These are phyloP conservation scores for Closterium sp. DNA, from an alignment of 139 green algal species.

Conservation along the genomic window DNA sequence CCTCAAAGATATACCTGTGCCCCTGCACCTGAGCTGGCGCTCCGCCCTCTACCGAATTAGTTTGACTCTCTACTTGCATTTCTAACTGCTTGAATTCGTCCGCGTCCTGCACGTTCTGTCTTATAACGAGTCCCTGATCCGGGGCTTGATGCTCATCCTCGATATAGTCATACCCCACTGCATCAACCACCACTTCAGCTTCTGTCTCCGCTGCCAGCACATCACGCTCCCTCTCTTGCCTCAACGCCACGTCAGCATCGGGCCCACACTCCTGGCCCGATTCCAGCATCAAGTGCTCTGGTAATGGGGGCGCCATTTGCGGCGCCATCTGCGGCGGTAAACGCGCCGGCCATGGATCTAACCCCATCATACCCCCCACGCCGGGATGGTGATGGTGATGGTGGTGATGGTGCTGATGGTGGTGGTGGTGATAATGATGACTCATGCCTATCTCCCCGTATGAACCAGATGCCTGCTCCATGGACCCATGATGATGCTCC, in stretches of 20 bases:
- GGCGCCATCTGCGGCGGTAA: background rate
- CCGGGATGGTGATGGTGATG: background rate
- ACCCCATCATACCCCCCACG: background rate
- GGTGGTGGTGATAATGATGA: background rate
- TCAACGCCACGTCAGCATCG: background rate
- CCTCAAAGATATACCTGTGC: too few species aligned
- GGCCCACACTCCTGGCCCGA: background rate
- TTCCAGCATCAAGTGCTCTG: background rate
- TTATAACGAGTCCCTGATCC: background rate
- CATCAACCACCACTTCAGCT: background rate
- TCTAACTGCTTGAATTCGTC: background rate
- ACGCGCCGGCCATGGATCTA: background rate
- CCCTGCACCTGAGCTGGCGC: background rate
- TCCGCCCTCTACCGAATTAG: background rate
- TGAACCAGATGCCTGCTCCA: background rate
- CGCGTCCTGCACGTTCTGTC: background rate
- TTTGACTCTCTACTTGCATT: background rate
- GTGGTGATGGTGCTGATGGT: background rate
- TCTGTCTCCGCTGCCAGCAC: background rate
- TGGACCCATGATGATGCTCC: background rate
- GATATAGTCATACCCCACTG: background rate
- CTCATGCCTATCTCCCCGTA: background rate
- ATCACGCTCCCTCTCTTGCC: background rate
- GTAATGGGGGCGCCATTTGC: too few species aligned
- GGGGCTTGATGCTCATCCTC: background rate